Evolutionary conservation across 768 basidiomycete species (phyloP).

Genomic region (Kondoa subrosea): DNA sequence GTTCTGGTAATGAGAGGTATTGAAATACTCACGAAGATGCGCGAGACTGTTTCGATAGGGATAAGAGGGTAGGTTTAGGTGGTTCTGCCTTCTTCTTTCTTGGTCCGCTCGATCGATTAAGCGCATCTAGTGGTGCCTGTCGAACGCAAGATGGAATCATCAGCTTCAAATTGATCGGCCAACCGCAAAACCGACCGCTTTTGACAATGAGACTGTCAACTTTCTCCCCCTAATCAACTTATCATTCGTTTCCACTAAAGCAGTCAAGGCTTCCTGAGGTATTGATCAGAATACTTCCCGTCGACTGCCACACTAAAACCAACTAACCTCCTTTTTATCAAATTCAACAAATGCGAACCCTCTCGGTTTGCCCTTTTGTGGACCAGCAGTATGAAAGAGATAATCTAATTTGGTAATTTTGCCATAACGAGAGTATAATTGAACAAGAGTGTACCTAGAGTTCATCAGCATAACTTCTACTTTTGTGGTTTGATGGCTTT

Average conservation of each 20-base stretch:
- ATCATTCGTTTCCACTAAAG: slow-evolving; percentile 54
- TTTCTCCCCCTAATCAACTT: slow-evolving; percentile 73
- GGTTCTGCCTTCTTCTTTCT: slow-evolving; percentile 36
- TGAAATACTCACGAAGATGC: slow-evolving; percentile 22
- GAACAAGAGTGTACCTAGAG: slow-evolving; percentile 63
- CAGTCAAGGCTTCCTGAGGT: slow-evolving; percentile 62
- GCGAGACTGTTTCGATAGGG: slow-evolving; percentile 45
- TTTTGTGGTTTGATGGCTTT: neutral
- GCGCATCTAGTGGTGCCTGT: slow-evolving; percentile 23
- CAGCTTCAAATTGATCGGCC: neutral
- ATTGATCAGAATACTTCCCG: neutral
- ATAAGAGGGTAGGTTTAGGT: slow-evolving; percentile 64
- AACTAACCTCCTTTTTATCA: slow-evolving; percentile 56
- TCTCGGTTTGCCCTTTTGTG: slow-evolving; percentile 73
- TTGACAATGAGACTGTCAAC: slow-evolving; percentile 76
- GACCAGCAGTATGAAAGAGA: slow-evolving; percentile 83
- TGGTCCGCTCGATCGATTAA: neutral
- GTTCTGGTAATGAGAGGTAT: slow-evolving; percentile 1
- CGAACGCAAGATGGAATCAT: slow-evolving; percentile 35
- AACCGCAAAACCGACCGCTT: slow-evolving; percentile 42
- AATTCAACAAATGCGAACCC: slow-evolving; percentile 94
- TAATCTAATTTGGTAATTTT: slow-evolving; percentile 85
- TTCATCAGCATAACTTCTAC: slow-evolving; percentile 1
- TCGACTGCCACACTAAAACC: neutral
- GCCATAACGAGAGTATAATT: slow-evolving; percentile 79